These are phyloP conservation scores for Microsporum audouinii DNA, from an alignment of 2,329 filamentous ascomycete genomes.

Conservation along the genomic window DNA sequence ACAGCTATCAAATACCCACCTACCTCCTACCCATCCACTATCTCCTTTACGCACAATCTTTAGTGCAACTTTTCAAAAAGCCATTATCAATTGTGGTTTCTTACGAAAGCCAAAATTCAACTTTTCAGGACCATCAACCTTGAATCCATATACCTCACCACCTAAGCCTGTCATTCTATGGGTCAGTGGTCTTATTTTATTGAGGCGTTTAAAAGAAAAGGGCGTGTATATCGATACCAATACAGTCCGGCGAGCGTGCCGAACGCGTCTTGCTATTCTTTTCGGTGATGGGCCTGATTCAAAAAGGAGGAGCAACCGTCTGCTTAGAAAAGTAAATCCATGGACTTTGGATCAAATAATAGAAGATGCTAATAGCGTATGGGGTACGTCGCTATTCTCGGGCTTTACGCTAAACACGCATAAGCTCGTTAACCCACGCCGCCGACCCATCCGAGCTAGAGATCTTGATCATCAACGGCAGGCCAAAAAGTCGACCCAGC, in stretches of 20 bases:
- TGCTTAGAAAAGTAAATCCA: slow-evolving; percentile 27
- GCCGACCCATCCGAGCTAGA: neutral
- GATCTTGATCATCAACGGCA: neutral
- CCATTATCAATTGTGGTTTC: slow-evolving; percentile 43
- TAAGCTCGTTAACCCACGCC: slow-evolving; percentile 13
- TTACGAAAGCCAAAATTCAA: slow-evolving; percentile 20
- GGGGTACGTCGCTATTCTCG: slow-evolving; percentile 25
- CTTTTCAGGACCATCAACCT: slow-evolving; percentile 13
- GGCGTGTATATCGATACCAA: slow-evolving; percentile 25
- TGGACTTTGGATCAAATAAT: slow-evolving; percentile 24
- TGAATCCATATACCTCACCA: slow-evolving; percentile 13
- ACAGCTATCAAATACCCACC: neutral
- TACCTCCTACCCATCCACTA: slow-evolving; percentile 8
- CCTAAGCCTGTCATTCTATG: slow-evolving; percentile 26
- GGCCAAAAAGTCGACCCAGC: neutral
- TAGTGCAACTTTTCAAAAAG: slow-evolving; percentile 32
- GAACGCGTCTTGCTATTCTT: slow-evolving; percentile 28
- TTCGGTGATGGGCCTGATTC: slow-evolving; percentile 25
- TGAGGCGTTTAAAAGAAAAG: slow-evolving; percentile 27
- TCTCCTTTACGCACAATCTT: slow-evolving; percentile 34
- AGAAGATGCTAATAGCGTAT: slow-evolving; percentile 25
- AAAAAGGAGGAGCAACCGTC: slow-evolving; percentile 25
- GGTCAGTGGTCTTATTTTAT: slow-evolving; percentile 30
- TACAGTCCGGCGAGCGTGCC: slow-evolving; percentile 25
- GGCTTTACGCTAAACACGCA: slow-evolving; percentile 17